A percentile compares a stretch with the other conserved stretches of the same genome.
Evolutionary conservation across 805 yeast genomes (phyloP).

Genomic region (Henningerozyma blattae): DNA sequence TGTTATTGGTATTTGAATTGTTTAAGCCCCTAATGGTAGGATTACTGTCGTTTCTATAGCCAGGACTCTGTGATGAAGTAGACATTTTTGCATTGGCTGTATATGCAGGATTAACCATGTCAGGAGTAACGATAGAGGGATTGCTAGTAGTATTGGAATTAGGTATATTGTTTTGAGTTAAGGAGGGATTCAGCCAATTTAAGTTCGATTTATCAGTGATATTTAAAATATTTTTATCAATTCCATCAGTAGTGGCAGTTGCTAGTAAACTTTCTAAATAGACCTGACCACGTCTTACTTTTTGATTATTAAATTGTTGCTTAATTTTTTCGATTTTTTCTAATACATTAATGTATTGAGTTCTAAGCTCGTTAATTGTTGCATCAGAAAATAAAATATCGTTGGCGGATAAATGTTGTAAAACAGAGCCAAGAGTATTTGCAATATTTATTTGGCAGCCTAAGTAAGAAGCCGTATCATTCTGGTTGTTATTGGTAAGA

Average conservation of each 20-base stretch:
- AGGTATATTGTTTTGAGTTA: no score
- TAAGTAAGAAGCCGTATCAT: neutral
- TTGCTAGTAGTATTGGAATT: no score
- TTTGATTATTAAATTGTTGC: constrained; percentile 1
- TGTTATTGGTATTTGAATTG: no score
- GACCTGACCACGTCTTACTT: constrained; percentile 2
- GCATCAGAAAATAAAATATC: neutral
- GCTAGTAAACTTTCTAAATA: constrained; percentile 2
- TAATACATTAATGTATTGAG: neutral
- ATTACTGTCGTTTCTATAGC: no score
- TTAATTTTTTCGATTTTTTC: neutral
- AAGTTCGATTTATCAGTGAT: no score
- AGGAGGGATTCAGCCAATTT: no score
- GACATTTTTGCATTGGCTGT: no score
- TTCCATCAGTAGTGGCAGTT: constrained; percentile 1
- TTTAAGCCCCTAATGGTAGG: no score
- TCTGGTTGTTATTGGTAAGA: neutral
- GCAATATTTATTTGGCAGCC: neutral
- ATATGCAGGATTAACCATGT: no score
- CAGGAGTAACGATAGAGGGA: no score
- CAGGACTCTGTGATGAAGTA: no score
- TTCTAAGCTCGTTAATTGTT: neutral
- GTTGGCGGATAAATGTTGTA: neutral
- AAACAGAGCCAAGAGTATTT: neutral
- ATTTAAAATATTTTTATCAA: no score